Conservation (phyloP, 2,329 filamentous ascomycete species). For the Claviceps pazoutovae region DNA sequence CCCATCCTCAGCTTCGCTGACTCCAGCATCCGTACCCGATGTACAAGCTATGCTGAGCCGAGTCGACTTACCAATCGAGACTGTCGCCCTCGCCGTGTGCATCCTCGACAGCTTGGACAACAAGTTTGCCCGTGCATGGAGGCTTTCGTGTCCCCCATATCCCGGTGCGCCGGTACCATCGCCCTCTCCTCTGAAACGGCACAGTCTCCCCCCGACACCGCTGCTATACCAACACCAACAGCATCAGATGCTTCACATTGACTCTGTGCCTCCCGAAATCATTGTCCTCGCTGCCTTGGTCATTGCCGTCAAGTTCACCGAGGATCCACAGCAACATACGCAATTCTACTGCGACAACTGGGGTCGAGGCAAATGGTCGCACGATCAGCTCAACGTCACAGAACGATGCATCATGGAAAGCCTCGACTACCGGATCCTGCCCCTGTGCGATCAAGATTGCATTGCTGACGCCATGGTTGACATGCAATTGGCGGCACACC, state of each 20-base stretch:
- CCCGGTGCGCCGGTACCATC: slow-evolving; percentile 12
- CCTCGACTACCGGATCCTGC: slow-evolving; percentile 48
- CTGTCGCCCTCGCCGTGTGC: slow-evolving; percentile 49
- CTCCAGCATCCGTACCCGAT: slow-evolving; percentile 40
- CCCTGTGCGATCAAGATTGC: slow-evolving; percentile 40
- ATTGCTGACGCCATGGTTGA: slow-evolving; percentile 47
- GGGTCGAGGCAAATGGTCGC: slow-evolving; percentile 43
- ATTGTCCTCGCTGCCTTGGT: slow-evolving; percentile 49
- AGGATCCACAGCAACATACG: slow-evolving; percentile 42
- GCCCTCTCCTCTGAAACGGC: slow-evolving; percentile 24
- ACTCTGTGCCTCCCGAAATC: slow-evolving; percentile 46
- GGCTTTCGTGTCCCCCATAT: slow-evolving; percentile 40
- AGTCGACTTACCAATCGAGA: slow-evolving; percentile 44
- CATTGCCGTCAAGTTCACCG: slow-evolving; percentile 51
- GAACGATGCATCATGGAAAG: slow-evolving; percentile 52
- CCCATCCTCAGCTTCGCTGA: slow-evolving; percentile 47
- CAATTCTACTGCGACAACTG: slow-evolving; percentile 39
- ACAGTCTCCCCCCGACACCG: slow-evolving; percentile 32
- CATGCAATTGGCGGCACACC: slow-evolving; percentile 43
- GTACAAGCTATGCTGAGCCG: slow-evolving; percentile 48
- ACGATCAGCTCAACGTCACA: slow-evolving; percentile 48
- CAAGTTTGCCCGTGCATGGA: slow-evolving; percentile 49
- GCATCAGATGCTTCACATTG: slow-evolving; percentile 46
- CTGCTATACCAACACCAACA: slow-evolving; percentile 19
- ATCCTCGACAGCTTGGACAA: slow-evolving; percentile 51